Conservation (phyloP, 73 alveolate genomes). For the Paramecium pentaurelia region DNA sequence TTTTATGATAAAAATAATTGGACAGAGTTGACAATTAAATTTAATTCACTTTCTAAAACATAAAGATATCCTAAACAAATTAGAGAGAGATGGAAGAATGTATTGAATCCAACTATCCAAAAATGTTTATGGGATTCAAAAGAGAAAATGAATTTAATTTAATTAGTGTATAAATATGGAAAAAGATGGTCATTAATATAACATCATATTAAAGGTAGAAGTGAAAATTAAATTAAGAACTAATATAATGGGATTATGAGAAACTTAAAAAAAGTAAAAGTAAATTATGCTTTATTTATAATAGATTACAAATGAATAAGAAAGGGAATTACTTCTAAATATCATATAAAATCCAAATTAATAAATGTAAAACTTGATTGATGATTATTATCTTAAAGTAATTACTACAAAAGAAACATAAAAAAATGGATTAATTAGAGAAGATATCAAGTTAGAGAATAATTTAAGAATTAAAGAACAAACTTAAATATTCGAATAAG, state of each 20-base stretch:
- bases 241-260: conserved; percentile 4
- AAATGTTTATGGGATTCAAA: not conserved
- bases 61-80: conserved; percentile 31
- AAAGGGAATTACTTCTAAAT: not conserved
- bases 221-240: conserved; percentile 4
- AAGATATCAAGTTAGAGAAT: not conserved
- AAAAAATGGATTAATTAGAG: not conserved
- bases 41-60: not conserved
- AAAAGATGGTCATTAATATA: not conserved
- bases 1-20: not conserved
- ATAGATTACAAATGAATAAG: not conserved
- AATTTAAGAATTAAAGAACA: not conserved
- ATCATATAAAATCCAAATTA: not conserved
- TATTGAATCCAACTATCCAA: not conserved
- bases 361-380: not conserved
- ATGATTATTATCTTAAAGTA: not conserved
- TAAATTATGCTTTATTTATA: not conserved
- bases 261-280: not conserved
- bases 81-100: conserved; percentile 40
- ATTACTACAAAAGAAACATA: not conserved
- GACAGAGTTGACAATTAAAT: conserved; percentile 11
- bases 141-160: not conserved
- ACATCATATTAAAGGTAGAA: not conserved
- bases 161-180: not conserved
- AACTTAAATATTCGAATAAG: not conserved